Conservation (phyloP, 805 yeast genomes). For the Saccharomycopsis schoenii region DNA sequence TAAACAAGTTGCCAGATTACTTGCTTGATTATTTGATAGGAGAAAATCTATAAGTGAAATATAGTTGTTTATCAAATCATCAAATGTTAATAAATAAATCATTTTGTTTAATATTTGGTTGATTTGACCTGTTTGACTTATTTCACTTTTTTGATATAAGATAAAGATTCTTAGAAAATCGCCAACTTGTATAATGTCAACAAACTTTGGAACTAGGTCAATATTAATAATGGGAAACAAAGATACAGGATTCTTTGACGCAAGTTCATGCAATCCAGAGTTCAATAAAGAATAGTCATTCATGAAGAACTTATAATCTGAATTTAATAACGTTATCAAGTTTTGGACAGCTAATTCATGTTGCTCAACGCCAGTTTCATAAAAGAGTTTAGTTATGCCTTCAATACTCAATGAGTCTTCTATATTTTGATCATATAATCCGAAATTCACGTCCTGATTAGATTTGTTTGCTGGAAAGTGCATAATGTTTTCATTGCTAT, state of each 20-base stretch:
- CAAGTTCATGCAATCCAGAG: not conserved
- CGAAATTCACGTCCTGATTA: not conserved
- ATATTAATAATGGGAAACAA: constrained; percentile 1
- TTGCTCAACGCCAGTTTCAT: not conserved
- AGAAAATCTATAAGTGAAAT: not conserved
- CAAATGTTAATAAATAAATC: constrained; percentile 10
- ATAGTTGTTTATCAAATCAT: constrained; percentile 5
- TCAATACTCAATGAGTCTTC: not conserved
- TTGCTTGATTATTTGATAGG: not conserved
- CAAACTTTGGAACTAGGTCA: not conserved
- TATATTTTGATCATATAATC: not conserved
- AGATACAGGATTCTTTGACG: not conserved
- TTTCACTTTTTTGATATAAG: not conserved
- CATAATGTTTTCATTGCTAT: not conserved
- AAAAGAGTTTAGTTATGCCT: not conserved
- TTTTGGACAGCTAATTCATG: not conserved
- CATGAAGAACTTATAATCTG: constrained; percentile 1
- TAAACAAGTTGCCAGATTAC: not conserved
- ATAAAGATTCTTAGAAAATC: constrained; percentile 7
- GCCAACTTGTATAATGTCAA: constrained; percentile 7
- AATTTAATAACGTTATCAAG: constrained; percentile 1
- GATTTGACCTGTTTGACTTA: not conserved
- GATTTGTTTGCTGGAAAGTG: not conserved
- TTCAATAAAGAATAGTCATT: constrained; percentile 4
- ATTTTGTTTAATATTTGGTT: constrained; percentile 1